These are phyloP conservation scores for Daldinia childiae DNA, from an alignment of 495 filamentous ascomycete species.

Conservation along the genomic window DNA sequence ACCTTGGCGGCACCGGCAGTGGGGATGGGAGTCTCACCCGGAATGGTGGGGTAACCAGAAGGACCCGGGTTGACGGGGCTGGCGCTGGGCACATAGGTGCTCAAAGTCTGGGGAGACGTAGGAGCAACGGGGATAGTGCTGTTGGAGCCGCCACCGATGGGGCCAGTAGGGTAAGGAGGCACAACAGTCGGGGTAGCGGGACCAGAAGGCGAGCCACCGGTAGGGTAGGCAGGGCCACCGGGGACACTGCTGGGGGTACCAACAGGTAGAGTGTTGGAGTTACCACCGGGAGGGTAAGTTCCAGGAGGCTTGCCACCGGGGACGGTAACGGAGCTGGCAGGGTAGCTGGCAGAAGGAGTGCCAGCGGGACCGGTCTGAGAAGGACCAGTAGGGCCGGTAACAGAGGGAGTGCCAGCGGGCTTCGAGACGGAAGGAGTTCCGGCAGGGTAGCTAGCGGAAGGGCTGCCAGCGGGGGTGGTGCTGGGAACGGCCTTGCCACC, in stretches of 20 bases:
- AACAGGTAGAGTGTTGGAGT: constrained; percentile 21
- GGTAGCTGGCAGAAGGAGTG: not conserved
- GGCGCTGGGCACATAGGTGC: constrained; percentile 35
- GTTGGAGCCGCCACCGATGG: constrained; percentile 21
- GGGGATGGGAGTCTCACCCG: constrained; percentile 31
- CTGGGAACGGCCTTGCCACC: constrained; percentile 18
- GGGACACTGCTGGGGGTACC: constrained; percentile 9
- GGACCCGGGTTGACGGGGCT: constrained; percentile 20
- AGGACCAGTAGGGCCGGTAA: constrained; percentile 15
- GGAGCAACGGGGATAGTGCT: constrained; percentile 8
- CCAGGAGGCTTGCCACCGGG: constrained; percentile 6
- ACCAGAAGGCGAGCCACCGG: constrained; percentile 6
- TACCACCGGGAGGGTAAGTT: constrained; percentile 16
- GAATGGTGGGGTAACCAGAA: constrained; percentile 26
- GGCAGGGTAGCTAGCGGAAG: constrained; percentile 25
- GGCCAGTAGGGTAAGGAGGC: constrained; percentile 29
- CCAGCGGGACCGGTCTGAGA: constrained; percentile 13
- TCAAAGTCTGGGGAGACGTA: constrained; percentile 21
- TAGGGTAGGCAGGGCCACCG: not conserved
- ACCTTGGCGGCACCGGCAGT: constrained; percentile 45
- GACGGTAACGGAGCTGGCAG: not conserved
- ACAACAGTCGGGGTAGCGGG: constrained; percentile 27
- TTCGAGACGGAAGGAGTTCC: constrained; percentile 9
- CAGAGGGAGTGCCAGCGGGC: constrained; percentile 21
- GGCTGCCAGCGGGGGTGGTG: constrained; percentile 19